Conservation (phyloP, 2,329 filamentous ascomycete genomes). For the Basipetospora chlamydospora region DNA sequence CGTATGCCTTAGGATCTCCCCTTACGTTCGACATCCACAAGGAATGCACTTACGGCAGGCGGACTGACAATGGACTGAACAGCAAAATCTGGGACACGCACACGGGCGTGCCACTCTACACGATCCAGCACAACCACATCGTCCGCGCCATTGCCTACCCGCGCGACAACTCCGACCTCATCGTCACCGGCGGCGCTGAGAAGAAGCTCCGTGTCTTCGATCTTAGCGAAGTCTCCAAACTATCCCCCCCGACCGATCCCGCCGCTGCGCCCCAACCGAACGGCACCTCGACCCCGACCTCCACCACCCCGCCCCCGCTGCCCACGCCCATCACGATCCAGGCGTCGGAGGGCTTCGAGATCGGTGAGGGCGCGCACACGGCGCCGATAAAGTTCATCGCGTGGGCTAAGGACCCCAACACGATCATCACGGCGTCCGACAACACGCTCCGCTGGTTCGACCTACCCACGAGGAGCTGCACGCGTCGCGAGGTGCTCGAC, state of each 20-base stretch:
- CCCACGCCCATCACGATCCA: too few species aligned
- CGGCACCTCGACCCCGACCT: constrained; percentile 11
- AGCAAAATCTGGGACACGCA: constrained; percentile 97
- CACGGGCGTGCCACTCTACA: constrained; percentile 76
- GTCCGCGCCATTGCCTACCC: constrained; percentile 88
- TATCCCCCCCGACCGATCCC: too few species aligned
- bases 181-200: constrained; percentile 89
- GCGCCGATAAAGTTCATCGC: constrained; percentile 92
- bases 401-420: constrained; percentile 79
- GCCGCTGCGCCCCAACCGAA: constrained; percentile 16
- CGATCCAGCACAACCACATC: constrained; percentile 85
- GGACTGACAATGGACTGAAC: too few species aligned
- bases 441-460: constrained; percentile 94
- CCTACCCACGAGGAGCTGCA: constrained; percentile 57
- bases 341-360: constrained; percentile 62
- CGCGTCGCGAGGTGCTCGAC: constrained; percentile 66
- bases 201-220: constrained; percentile 95
- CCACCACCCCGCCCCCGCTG: too few species aligned
- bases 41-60: too few species aligned
- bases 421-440: constrained; percentile 81
- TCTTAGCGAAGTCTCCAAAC: constrained; percentile 47
- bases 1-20: constrained; percentile 39
- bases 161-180: constrained; percentile 62
- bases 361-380: constrained; percentile 69
- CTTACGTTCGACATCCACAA: too few species aligned